Evolutionary conservation across 1,284 basidiomycete genomes (phyloP).

Genomic region (Ganoderma sinense): DNA sequence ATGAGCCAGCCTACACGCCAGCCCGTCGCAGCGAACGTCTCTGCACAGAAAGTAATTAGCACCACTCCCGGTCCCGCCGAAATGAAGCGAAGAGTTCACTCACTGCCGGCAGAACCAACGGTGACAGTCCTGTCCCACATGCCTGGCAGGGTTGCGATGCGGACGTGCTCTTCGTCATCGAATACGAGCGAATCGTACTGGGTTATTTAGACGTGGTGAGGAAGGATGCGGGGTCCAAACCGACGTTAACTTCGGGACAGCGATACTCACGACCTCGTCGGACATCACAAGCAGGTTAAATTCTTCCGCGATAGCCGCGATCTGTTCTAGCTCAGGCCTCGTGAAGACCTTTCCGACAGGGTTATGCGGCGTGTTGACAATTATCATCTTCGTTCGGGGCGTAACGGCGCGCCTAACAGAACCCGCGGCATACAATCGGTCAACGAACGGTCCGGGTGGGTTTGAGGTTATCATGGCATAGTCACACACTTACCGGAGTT

Average conservation of each 20-base stretch:
- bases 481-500: slow-evolving; percentile 69
- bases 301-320: slow-evolving; percentile 90
- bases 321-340: slow-evolving; percentile 80
- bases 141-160: slow-evolving; percentile 92
- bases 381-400: slow-evolving; percentile 90
- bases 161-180: slow-evolving; percentile 87
- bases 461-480: background rate
- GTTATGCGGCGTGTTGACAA: slow-evolving; percentile 96
- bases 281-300: slow-evolving; percentile 93
- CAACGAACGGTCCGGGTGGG: background rate
- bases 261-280: slow-evolving; percentile 88
- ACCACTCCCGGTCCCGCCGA: too few species aligned
- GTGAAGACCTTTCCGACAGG: slow-evolving; percentile 96
- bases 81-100: slow-evolving; percentile 37
- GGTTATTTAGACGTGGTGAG: slow-evolving; percentile 9
- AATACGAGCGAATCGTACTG: slow-evolving; percentile 96
- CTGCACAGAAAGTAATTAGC: slow-evolving; percentile 44
- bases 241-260: background rate
- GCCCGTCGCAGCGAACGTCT: slow-evolving; percentile 97
- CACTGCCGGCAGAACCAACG: slow-evolving; percentile 82
- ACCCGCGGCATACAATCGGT: background rate
- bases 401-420: slow-evolving; percentile 76
- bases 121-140: slow-evolving; percentile 98
- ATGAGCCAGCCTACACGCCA: slow-evolving; percentile 99
- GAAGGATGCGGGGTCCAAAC: slow-evolving; percentile 1